A percentile compares a stretch with the other conserved stretches of the same genome.
Evolutionary conservation across 2,329 filamentous ascomycete species (phyloP).

Genomic region (Arthrobotrys pseudoclavata): DNA sequence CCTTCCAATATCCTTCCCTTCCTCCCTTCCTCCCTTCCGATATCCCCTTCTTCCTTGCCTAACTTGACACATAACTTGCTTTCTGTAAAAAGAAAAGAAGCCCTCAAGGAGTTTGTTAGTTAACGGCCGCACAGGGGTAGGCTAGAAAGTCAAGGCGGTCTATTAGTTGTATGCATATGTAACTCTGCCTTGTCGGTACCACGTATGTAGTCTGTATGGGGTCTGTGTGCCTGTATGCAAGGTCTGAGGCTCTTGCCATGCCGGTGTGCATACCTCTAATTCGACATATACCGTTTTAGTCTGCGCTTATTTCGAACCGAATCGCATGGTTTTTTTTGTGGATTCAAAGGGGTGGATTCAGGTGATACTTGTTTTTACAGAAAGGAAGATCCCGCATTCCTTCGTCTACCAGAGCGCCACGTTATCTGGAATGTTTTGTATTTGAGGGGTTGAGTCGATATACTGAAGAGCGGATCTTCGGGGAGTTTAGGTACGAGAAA

Average conservation of each 20-base stretch:
- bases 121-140: not conserved
- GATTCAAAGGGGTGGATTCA: not conserved
- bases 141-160: not conserved
- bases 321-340: too few relatives aligned
- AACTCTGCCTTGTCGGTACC: constrained; percentile 11
- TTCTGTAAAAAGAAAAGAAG: not conserved
- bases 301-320: too few relatives aligned
- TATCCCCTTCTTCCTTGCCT: constrained; percentile 14
- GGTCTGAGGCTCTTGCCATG: constrained; percentile 43
- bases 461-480: not conserved
- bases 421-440: not conserved
- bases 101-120: not conserved
- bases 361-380: not conserved
- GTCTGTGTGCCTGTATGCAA: not conserved
- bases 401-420: not conserved
- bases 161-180: not conserved
- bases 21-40: not conserved
- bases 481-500: too few relatives aligned
- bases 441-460: not conserved
- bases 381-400: not conserved
- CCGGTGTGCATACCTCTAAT: constrained; percentile 18
- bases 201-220: constrained; percentile 1
- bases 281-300: not conserved
- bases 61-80: constrained; percentile 26
- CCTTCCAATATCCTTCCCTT: constrained; percentile 24